These are phyloP conservation scores for Vinca minor DNA, from an alignment of 257 asterid genomes.

Conservation along the genomic window DNA sequence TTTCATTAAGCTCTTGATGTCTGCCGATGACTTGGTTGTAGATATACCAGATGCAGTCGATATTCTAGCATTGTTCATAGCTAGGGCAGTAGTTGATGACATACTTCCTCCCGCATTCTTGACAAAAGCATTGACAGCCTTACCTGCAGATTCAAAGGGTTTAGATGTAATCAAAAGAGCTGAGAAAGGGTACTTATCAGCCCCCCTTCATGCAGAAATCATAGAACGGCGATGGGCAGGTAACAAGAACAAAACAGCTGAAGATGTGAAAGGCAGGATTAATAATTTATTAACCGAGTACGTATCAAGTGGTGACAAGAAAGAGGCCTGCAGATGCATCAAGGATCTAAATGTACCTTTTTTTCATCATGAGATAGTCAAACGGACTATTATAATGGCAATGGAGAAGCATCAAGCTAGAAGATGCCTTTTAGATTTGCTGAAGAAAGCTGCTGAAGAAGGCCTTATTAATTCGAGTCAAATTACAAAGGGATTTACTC, in stretches of 20 bases:
- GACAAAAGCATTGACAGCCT: constrained; percentile 39
- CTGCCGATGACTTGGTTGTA: constrained; percentile 78
- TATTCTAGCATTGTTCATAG: constrained; percentile 76
- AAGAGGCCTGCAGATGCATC: constrained; percentile 72
- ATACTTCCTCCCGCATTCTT: constrained; percentile 86
- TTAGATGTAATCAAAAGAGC: constrained; percentile 60
- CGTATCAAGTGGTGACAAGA: constrained; percentile 68
- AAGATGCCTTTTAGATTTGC: constrained; percentile 44
- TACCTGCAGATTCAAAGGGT: constrained; percentile 58
- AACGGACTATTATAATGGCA: constrained; percentile 66
- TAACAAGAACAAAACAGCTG: constrained; percentile 63
- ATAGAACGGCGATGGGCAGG: constrained; percentile 93
- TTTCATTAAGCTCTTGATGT: constrained; percentile 66
- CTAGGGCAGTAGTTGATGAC: constrained; percentile 89
- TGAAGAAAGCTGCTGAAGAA: constrained; percentile 57
- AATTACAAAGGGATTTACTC: constrained; percentile 64
- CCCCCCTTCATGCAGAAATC: constrained; percentile 73
- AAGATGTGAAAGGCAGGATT: constrained; percentile 62
- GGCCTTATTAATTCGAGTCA: constrained; percentile 81
- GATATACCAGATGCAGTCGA: constrained; percentile 84
- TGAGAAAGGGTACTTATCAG: constrained; percentile 66
- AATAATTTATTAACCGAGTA: constrained; percentile 56
- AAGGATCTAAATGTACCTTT: constrained; percentile 77
- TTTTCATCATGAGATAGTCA: constrained; percentile 89
- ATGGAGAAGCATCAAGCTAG: constrained; percentile 74